Base-by-base conservation (phyloP, 768 basidiomycete species). In the Russula earlei region DNA sequence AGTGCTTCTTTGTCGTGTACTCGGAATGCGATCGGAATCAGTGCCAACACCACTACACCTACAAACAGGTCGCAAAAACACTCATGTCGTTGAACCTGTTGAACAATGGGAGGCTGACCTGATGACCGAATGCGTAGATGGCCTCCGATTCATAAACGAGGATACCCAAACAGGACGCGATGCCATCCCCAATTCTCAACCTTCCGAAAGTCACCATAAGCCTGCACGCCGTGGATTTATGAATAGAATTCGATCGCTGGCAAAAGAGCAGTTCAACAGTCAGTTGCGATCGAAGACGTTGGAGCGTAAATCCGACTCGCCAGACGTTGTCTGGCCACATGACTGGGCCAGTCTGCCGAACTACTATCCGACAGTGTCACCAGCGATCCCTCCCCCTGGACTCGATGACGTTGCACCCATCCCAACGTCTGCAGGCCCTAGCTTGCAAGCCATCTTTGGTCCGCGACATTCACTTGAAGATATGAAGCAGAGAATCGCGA, bases 51-150 rank as follows among this genome's bases (percentile, higher is more conserved):
- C 58, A 55, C 52, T 38, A 49, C 59, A 4, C 33, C 60, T 47
- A 38, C 59, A 44, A n/a, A 40, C 56, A 12, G 27, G 54, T 49
- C 52, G 52, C 40, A 58, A 52, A 27, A 52, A 52, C 36, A 27
- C 27, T 52, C 22, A 14, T 24, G 19, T 20, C 48, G 37, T 54
- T 36, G 62, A 61, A 41, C 62, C 44, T 29, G 52, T 61, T 50
- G 62, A 62, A 4, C 51, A 54, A 20, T 61, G 59, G 59, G 61
- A 62, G 33, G 41, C 44, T 31, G 59, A 61, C n/a, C 24, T 55
- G 15, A 33, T 25, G 54, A 41, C 17, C 48, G 60, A 27, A 58
- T 62, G n/a, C 52, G 62, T 61, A 38, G 41, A 36, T 17, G n/a
- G 19, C 29, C 55, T 62, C 37, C 31, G 27, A 33, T 36, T n/a